Base-by-base conservation (phyloP, 2,329 filamentous ascomycete species). In the Penicillium rolfsii region DNA sequence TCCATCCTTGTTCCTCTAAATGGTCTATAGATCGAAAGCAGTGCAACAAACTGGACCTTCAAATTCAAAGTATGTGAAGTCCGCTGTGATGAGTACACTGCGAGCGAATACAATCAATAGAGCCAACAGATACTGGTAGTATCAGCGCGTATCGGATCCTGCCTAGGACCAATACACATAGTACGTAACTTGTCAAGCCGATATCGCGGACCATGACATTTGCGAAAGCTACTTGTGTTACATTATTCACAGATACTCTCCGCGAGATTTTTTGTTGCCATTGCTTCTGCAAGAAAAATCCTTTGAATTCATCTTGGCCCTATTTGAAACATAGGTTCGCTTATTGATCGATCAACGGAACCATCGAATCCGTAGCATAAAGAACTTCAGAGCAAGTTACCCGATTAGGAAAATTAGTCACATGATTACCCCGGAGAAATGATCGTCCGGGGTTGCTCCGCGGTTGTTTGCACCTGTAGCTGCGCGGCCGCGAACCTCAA, bases 341-440 rank as follows among this genome's bases (percentile, higher is more conserved):
- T 36, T 36, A 9, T 12, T 5, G 12, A 3, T 4, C 7, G 22
- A 16, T 14, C 24, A 7, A 28, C 28, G 11, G 22, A 28, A 16
- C 22, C 11, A 28, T 46, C 28, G 3, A 1, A n/a, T 28, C 2
- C 26, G 28, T 9, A 33, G 36, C 67, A 97, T 14, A 11, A 89
- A 7, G 96, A 82, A 0, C 86, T 82, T n/a, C 79, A 83, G 82
- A 0, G 74, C 60, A 52, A 7, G 57, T 46, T 60, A 45, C 58
- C 53, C 16, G 28, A 36, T 56, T 52, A 19, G 48, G 60, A 50
- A 28, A 33, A 3, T 8, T 45, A 16, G 52, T 59, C 54, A 63
- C 55, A 14, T 59, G 45, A 33, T 11, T 6, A 3, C 14, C 2
- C 2, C 56, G 35, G 35, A 36, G 14, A 3, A 36, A 36, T 14